A percentile compares a stretch with the other conserved stretches of the same genome.
Conservation (phyloP, 805 yeast species). For the Candida ovalis region DNA sequence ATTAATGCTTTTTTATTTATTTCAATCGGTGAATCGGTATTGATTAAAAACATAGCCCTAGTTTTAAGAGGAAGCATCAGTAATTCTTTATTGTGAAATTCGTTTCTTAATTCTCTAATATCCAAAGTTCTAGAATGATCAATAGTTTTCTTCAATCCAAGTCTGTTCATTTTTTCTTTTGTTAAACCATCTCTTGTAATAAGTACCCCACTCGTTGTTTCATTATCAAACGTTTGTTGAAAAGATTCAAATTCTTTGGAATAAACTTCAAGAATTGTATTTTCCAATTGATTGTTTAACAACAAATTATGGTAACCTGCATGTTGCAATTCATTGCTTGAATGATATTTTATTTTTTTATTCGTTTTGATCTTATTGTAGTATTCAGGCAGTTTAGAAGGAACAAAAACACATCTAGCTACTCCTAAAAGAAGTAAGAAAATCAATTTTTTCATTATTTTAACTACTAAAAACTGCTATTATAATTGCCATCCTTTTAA, state of each 20-base stretch:
- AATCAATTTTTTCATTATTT: background rate
- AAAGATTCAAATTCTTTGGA: constrained; percentile 11
- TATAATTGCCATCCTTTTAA: too few species aligned
- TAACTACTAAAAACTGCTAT: too few species aligned
- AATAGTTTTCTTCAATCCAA: constrained; percentile 18
- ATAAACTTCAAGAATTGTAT: constrained; percentile 9
- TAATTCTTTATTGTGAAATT: constrained; percentile 9
- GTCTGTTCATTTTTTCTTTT: constrained; percentile 3
- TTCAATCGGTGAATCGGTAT: constrained; percentile 24
- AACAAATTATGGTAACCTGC: constrained; percentile 8
- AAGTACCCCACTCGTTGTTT: constrained; percentile 23
- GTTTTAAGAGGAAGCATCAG: constrained; percentile 33
- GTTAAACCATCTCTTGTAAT: constrained; percentile 14
- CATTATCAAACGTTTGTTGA: constrained; percentile 11
- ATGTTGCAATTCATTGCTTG: background rate
- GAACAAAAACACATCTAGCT: background rate
- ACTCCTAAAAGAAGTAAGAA: background rate
- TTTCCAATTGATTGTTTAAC: constrained; percentile 4
- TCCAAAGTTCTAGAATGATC: constrained; percentile 10
- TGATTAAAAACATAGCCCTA: constrained; percentile 37
- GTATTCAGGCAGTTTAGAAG: background rate
- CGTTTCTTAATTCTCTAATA: constrained; percentile 8
- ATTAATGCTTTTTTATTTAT: constrained; percentile 20
- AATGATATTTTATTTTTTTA: constrained; percentile 2
- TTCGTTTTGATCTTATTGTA: background rate